Conservation (phyloP, 78 protist species). For the Anaeramoeba ignava region DNA sequence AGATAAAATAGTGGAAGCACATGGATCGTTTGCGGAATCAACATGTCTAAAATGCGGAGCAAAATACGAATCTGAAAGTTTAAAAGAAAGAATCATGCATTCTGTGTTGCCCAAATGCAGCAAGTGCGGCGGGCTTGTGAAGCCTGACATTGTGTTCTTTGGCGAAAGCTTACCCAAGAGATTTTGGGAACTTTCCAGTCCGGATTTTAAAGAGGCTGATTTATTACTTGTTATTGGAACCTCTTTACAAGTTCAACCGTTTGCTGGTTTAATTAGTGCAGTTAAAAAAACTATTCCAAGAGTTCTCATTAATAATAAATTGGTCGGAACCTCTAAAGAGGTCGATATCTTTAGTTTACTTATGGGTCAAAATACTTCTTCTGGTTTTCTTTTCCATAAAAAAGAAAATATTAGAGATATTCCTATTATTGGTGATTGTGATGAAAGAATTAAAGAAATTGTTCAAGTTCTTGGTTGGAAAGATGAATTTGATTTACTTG, state of each 20-base stretch:
- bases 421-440: not conserved
- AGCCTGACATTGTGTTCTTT: conserved; percentile 43
- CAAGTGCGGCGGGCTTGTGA: conserved; percentile 18
- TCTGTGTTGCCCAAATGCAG: no score
- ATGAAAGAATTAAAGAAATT: not conserved
- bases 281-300: no score
- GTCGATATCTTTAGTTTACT: not conserved
- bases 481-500: not conserved
- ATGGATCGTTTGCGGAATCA: no score
- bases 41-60: no score
- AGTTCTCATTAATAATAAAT: not conserved
- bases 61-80: no score
- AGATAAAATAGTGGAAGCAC: no score
- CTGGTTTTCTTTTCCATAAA: not conserved
- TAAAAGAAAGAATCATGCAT: no score
- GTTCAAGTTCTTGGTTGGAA: not conserved
- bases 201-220: conserved; percentile 12
- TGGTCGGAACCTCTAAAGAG: not conserved
- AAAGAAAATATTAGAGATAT: not conserved
- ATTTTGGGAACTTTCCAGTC: not conserved
- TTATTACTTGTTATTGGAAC: conserved; percentile 39
- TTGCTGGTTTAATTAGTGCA: no score
- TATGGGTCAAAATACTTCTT: not conserved
- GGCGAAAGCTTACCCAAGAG: conserved; percentile 44
- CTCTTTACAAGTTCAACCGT: conserved; percentile 21